Conservation (phyloP, 495 filamentous ascomycete genomes). For the Amphirosellinia nigrospora region DNA sequence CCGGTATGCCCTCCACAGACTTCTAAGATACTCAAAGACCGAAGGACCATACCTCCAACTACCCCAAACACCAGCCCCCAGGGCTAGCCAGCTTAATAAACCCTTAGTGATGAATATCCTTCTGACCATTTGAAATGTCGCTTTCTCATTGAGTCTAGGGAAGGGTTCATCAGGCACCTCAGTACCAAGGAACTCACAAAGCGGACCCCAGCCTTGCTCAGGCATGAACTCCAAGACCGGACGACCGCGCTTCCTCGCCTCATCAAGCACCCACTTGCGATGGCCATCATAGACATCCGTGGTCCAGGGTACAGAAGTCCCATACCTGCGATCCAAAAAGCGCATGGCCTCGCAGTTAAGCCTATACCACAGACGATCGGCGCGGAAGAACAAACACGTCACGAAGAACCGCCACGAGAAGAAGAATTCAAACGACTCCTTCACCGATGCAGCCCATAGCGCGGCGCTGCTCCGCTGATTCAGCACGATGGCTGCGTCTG, state of each 20-base stretch:
- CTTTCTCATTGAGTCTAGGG: conserved; percentile 37
- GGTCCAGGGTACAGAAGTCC: background rate
- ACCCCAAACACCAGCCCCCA: background rate
- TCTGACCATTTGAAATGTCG: background rate
- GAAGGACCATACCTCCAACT: background rate
- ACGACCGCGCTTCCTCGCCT: conserved; percentile 26
- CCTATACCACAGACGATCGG: conserved; percentile 10
- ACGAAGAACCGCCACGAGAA: conserved; percentile 21
- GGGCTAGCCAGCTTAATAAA: background rate
- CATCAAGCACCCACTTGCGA: conserved; percentile 25
- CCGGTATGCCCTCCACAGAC: background rate
- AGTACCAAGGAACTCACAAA: conserved; percentile 38
- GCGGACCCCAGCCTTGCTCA: conserved; percentile 38
- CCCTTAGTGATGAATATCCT: background rate
- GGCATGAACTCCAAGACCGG: conserved; percentile 39
- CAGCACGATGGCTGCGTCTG: conserved; percentile 40
- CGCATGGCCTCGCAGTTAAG: background rate
- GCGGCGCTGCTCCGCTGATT: conserved; percentile 33
- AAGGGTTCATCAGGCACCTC: conserved; percentile 28
- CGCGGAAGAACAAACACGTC: conserved; percentile 9
- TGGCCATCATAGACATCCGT: conserved; percentile 29
- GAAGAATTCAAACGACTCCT: conserved; percentile 30
- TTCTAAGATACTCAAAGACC: background rate
- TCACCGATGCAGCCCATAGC: conserved; percentile 23
- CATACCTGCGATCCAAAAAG: background rate